Base-by-base conservation (phyloP, 2,329 filamentous ascomycete species). In the Byssochlamys sp. region DNA sequence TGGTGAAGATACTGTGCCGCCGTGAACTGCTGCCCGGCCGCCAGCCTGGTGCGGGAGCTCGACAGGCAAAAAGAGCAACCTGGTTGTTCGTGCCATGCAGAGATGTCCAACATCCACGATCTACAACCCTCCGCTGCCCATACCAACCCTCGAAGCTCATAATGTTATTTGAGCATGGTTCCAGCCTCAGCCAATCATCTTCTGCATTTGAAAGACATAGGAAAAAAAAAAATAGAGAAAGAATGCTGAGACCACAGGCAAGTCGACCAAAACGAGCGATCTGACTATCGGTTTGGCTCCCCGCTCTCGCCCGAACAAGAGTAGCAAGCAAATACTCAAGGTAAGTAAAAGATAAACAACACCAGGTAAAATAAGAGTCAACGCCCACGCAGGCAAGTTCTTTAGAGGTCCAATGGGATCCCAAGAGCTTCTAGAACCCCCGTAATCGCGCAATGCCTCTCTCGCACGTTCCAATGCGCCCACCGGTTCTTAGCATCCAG, bases 41-140 rank as follows among this genome's bases (percentile, higher is more conserved):
- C 45, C 45, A 55, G 24, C 51, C 54, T 50, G 14, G 24, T 27
- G 14, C 29, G 28, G 53, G 57, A 51, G 49, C n/a, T 51, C 12
- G 9, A 26, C 24, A 51, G 27, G 25, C 12, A 51, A 51, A 51
- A 19, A 51, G 48, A 5, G n/a, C n/a, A 45, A 45, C 29, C 53
- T 57, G 57, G 61, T 66, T 61, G 55, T 62, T 62, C 58, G 59
- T 61, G 58, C 59, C 63, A 71, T 70, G 68, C 69, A 70, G 50
- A 66, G 67, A 60, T 71, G 68, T 72, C 68, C 66, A 69, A 72
- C 63, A 60, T 55, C 55, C 57, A 52, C 57, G 59, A 63, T 61
- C 56, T 61, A 63, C 60, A 59, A 60, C 58, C 63, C 4, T 45
- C 61, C 60, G 66, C 63, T 63, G 63, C 49, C 49, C 49, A 51